Percentiles rank a stretch among this genome's conserved stretches.
These are phyloP conservation scores for Backusella parvicylindrica DNA, from an alignment of 192 early-diverging fungal genomes.

Conservation along the genomic window DNA sequence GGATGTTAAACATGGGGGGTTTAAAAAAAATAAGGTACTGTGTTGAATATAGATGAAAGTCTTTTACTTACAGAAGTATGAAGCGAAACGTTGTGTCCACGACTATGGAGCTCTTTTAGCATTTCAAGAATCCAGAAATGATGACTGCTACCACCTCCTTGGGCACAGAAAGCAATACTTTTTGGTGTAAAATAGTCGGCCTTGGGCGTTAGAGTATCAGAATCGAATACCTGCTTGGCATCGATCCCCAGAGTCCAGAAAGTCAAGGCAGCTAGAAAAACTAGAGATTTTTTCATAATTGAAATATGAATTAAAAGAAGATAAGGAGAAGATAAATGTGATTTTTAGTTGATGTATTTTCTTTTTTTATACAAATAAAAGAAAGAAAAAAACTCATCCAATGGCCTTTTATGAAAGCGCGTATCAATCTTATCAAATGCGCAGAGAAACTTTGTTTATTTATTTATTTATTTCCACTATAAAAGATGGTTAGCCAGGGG, in stretches of 20 bases:
- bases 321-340: neutral
- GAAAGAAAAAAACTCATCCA: neutral
- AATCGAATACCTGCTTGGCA: neutral
- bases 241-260: neutral
- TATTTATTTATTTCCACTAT: neutral
- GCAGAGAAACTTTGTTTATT: neutral
- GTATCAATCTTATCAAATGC: neutral
- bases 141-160: constrained; percentile 22
- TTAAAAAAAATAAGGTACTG: neutral
- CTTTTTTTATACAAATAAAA: too few relatives aligned
- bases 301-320: neutral
- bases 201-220: neutral
- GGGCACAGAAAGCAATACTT: neutral
- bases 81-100: constrained; percentile 25
- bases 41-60: neutral
- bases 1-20: neutral
- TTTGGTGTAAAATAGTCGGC: neutral
- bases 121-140: constrained; percentile 27
- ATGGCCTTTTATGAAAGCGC: neutral
- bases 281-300: neutral
- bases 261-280: neutral
- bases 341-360: neutral
- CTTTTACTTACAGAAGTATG: constrained; percentile 4
- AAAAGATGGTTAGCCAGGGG: neutral
- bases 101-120: constrained; percentile 4